Base-by-base conservation (phyloP, 1,139 yeast species). In the Geotrichum bryndzae region DNA sequence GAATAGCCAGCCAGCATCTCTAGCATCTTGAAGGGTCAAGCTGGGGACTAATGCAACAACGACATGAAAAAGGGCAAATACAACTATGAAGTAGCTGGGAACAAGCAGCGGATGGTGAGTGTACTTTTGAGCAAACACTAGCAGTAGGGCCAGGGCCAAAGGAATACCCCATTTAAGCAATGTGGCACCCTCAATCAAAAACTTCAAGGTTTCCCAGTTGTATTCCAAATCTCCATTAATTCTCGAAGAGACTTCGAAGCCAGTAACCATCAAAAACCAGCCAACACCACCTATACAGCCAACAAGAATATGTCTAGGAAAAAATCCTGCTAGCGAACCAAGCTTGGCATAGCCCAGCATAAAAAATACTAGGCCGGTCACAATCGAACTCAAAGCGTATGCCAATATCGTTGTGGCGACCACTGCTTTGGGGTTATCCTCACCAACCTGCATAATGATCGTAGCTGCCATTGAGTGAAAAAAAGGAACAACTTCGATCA, bases 281-380 rank as follows among this genome's bases (percentile, higher is more conserved):
- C 99, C 99, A 57, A 94, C 99, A 69, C 99, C 99, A 54, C 99
- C 99, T 69, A 94, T 92, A 73, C 98, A 94, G 0, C 99, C 99
- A 33, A 94, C 96, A 53, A 94, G 80, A 63, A 94, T 94, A 72
- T 94, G 99, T 66, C 98, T 81, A 0, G 99, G 99, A 78, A 94
- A 94, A 73, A 91, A 94, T 0, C 97, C 97, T 15, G 94, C 97
- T 48, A 94, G 77, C 18, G 89, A 82, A 2, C 99, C 99, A 53
- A 94, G 77, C 64, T 80, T 82, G 69, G 89, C 84, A 68, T 86
- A 87, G 7, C 99, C 99, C 54, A 94, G 79, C 1, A 81, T 58
- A 68, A 83, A 85, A 70, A 94, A 94, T 0, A 89, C 90, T 6
- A 86, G 62, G 8, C 99, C 99, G 0, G 99, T 94, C 15, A 94